phyloP scores from a whole-genome alignment of 2,329 filamentous ascomycete species.

The Pseudogymnoascus sp. region DNA sequence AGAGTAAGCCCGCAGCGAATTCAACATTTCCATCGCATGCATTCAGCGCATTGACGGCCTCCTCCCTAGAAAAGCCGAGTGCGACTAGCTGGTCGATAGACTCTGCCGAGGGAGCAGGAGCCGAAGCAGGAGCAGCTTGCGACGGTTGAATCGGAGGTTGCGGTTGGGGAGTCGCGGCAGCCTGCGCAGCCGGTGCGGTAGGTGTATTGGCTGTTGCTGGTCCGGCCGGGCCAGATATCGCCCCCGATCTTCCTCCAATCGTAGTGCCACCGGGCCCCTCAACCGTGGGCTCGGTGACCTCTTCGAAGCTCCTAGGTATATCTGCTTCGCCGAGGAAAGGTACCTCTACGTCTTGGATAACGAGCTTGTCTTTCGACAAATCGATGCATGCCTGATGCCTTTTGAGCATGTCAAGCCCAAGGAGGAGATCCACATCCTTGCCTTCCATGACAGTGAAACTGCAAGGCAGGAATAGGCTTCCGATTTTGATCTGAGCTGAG shows the following conservation, averaged over 20 bases:
- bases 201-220: slow-evolving; percentile 20
- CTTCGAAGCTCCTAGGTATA: slow-evolving; percentile 78
- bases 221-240: slow-evolving; percentile 44
- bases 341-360: slow-evolving; percentile 83
- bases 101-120: slow-evolving; percentile 42
- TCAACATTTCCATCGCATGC: slow-evolving; percentile 83
- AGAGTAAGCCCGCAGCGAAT: slow-evolving; percentile 75
- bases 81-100: slow-evolving; percentile 69
- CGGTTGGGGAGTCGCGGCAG: slow-evolving; percentile 15
- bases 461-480: slow-evolving; percentile 77
- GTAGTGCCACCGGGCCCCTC: slow-evolving; percentile 81
- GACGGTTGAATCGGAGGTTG: slow-evolving; percentile 22
- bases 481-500: slow-evolving; percentile 90
- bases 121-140: slow-evolving; percentile 18
- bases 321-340: slow-evolving; percentile 88
- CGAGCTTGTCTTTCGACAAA: slow-evolving; percentile 71
- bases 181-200: slow-evolving; percentile 20
- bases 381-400: slow-evolving; percentile 92
- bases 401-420: slow-evolving; percentile 95
- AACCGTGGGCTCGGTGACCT: slow-evolving; percentile 74
- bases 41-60: slow-evolving; percentile 73
- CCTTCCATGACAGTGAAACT: slow-evolving; percentile 99
- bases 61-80: slow-evolving; percentile 68
- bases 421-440: slow-evolving; percentile 86
- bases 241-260: slow-evolving; percentile 77